Evolutionary conservation across 2,329 filamentous ascomycete genomes (phyloP), one percentile per base, ranked within the genome.

Genomic region (Orbilia blumenaviensis): DNA sequence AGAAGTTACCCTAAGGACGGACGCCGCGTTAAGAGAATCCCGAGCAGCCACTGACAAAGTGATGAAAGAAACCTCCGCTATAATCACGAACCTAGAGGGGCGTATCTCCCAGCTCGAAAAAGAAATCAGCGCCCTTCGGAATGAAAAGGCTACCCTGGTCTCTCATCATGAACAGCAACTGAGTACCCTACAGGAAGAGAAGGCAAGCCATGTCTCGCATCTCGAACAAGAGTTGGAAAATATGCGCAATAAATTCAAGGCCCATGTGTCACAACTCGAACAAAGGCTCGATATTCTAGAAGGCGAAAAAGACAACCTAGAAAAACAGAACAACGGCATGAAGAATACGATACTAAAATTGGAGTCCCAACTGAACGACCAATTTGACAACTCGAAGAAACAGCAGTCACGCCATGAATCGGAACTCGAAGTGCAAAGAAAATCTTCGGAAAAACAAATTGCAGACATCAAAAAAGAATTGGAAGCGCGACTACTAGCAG

Each of bases 211-310:
- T 14, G 36, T 56, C 3, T 62, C 61, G 1, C 46, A 66, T 16
- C 58, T 76, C 1, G 58, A 76, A 29, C 50, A 69, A 9, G 56
- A 64, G 82, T 82, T 4, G 79, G 84, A 44, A 82, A 83, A 75
- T 84, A 87, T 86, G 36, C 86, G 90, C 78, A 92, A 92, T 67
- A 90, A 94, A 56, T 76, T 79, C 44, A 73, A 67, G 7, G 68
- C 82, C 54, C 60, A 72, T 16, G 21, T 56, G 1, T 62, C 61
- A 1, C 46, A 64, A 41, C 58, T 76, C 1, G 58, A 76, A 44
- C 52, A 68, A 10, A 58, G 64, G 82, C 82, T 4, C 80, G 84
- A 44, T 82, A 83, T 76, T 84, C 87, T 86, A 36, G 86, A 90
- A 78, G 92, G 92, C 67, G 90, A 94, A 58, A 77, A 79, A 46